Conservation (phyloP, 306 rosid species). For the Fragaria nilgerrensis region DNA sequence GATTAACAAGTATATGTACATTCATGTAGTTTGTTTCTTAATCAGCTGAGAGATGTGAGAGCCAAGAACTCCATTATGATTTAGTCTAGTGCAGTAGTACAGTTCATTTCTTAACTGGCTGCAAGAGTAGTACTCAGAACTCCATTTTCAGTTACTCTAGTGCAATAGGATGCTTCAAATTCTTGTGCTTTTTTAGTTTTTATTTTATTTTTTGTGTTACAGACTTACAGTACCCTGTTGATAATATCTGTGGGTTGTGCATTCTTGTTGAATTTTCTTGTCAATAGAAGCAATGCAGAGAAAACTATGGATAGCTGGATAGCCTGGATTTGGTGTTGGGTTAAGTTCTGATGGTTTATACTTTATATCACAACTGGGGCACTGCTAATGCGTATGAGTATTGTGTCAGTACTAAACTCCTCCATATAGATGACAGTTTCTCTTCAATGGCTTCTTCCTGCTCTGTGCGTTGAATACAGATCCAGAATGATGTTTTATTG, state of each 20-base stretch:
- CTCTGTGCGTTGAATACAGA: background rate
- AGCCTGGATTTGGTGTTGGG: background rate
- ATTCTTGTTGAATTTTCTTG: no score
- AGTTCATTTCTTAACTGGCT: conserved; percentile 9
- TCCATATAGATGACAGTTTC: no score
- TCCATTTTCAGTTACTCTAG: background rate
- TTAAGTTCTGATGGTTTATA: no score
- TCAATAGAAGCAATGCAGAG: background rate
- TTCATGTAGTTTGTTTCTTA: conserved; percentile 15
- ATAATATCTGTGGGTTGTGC: background rate
- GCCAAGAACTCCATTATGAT: background rate
- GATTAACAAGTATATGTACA: conserved; percentile 11
- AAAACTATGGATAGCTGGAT: background rate
- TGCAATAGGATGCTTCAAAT: background rate
- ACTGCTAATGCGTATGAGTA: background rate
- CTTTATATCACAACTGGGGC: background rate
- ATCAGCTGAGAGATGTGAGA: background rate
- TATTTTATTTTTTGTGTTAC: background rate
- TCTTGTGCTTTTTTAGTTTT: background rate
- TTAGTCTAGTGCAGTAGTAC: background rate
- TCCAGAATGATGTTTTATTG: no score
- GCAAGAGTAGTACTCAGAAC: background rate
- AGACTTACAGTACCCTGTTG: background rate
- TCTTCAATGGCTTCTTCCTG: no score
- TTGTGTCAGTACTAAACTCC: no score